These are phyloP conservation scores for Sphaerobolus stellatus DNA, from an alignment of 1,284 basidiomycete genomes.

Conservation along the genomic window DNA sequence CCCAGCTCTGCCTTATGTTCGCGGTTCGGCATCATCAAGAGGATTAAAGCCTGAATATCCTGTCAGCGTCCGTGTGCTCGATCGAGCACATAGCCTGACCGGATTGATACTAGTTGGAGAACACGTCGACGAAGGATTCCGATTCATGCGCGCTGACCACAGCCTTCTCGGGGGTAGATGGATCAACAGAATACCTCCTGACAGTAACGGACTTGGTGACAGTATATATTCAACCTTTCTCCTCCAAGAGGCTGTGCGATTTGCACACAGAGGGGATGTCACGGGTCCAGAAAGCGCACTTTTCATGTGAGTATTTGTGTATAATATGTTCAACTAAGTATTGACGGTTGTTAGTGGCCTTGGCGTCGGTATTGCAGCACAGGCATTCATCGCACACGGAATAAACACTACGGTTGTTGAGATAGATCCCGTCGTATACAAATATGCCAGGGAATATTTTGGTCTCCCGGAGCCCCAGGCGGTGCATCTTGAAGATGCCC, in stretches of 20 bases:
- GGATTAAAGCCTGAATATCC: conserved; percentile 58
- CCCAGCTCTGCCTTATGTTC: conserved; percentile 23
- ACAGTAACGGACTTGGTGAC: conserved; percentile 54
- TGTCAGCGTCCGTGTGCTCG: conserved; percentile 63
- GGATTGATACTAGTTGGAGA: conserved; percentile 81
- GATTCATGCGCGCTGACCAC: conserved; percentile 85
- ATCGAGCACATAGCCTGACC: conserved; percentile 68
- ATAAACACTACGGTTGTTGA: conserved; percentile 75
- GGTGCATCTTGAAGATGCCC: conserved; percentile 76
- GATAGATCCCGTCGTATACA: conserved; percentile 84
- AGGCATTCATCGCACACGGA: conserved; percentile 66
- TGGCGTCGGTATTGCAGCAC: conserved; percentile 79
- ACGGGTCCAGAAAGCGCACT: conserved; percentile 52
- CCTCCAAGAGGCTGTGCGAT: conserved; percentile 77
- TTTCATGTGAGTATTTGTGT: conserved; percentile 57
- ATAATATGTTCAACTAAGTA: conserved; percentile 6
- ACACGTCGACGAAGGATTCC: conserved; percentile 56
- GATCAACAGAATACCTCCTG: conserved; percentile 53
- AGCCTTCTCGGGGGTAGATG: conserved; percentile 88
- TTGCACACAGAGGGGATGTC: conserved; percentile 50
- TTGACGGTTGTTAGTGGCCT: conserved; percentile 60
- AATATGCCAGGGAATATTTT: conserved; percentile 78
- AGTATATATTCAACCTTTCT: conserved; percentile 85
- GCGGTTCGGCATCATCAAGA: conserved; percentile 31
- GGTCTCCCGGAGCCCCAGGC: conserved; percentile 59